Conservation (phyloP, 176 grass and related monocot species). For the Zizania latifolia region DNA sequence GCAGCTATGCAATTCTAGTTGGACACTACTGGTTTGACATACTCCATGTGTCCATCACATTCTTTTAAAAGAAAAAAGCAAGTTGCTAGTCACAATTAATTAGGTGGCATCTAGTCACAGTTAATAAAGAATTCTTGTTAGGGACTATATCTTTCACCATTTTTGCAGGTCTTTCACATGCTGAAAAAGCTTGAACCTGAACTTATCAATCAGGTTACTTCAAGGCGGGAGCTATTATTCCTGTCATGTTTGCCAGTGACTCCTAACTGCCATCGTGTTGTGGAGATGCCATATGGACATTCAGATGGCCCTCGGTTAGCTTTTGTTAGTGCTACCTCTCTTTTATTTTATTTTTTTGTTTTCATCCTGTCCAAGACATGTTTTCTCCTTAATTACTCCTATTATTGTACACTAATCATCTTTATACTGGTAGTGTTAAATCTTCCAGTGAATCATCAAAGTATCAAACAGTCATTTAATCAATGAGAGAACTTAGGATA, state of each 20-base stretch:
- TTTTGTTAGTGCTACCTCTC: slow-evolving; percentile 61
- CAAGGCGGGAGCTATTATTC: slow-evolving; percentile 63
- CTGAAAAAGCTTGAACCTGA: slow-evolving; percentile 66
- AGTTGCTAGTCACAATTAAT: not conserved
- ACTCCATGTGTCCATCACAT: not conserved
- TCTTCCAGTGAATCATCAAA: slow-evolving; percentile 20
- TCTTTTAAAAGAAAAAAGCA: not conserved
- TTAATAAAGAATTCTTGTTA: not conserved
- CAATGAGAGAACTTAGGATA: not conserved
- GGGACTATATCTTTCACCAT: slow-evolving; percentile 11
- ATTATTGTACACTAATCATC: not conserved
- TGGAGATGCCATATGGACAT: slow-evolving; percentile 52
- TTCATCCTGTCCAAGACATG: slow-evolving; percentile 1
- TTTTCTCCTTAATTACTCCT: slow-evolving; percentile 2
- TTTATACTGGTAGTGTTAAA: slow-evolving; percentile 17
- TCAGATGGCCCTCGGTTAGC: slow-evolving; percentile 66
- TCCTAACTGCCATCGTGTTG: slow-evolving; percentile 71
- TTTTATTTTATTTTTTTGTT: not conserved
- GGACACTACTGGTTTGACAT: not conserved
- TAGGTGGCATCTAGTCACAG: not conserved
- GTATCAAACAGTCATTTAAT: slow-evolving; percentile 18
- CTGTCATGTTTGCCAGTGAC: slow-evolving; percentile 79
- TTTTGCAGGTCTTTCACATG: slow-evolving; percentile 68
- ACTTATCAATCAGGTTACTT: slow-evolving; percentile 55
- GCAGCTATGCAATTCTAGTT: slow-evolving; percentile 1